Evolutionary conservation across 257 asterid species (phyloP).

Genomic region (Ligustrum vulgare): DNA sequence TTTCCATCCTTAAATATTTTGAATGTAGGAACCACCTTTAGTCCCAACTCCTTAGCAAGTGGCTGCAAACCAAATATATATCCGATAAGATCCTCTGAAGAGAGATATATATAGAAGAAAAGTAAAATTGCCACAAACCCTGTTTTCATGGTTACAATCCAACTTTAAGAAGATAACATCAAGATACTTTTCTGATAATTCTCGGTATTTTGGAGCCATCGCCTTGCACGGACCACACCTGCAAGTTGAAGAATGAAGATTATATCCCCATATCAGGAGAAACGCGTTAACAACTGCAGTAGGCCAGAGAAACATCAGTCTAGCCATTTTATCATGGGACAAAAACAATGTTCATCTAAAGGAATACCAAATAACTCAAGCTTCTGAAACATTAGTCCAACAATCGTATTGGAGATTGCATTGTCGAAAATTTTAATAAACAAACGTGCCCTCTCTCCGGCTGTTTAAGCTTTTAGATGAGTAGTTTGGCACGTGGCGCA

Average conservation of each 20-base stretch:
- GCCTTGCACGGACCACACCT: slow-evolving; percentile 99
- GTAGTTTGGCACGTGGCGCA: not conserved
- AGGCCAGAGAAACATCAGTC: not conserved
- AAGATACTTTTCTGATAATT: slow-evolving; percentile 55
- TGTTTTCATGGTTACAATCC: slow-evolving; percentile 93
- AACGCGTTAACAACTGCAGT: not conserved
- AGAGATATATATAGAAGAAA: not conserved
- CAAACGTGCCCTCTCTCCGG: not conserved
- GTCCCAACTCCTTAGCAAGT: slow-evolving; percentile 85
- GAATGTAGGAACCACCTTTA: slow-evolving; percentile 92
- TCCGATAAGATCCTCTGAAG: not conserved
- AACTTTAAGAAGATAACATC: slow-evolving; percentile 87
- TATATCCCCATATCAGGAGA: not conserved
- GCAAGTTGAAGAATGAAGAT: slow-evolving; percentile 27
- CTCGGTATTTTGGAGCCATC: slow-evolving; percentile 72
- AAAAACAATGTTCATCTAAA: not conserved
- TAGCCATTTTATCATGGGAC: not conserved
- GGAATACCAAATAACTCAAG: not conserved
- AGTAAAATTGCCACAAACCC: slow-evolving; percentile 35
- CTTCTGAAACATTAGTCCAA: not conserved
- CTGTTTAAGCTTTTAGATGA: not conserved
- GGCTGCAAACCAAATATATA: slow-evolving; percentile 42
- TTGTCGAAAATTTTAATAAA: not conserved
- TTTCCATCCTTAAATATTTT: slow-evolving; percentile 68
- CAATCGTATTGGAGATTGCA: not conserved